Base-by-base conservation (phyloP, 2,329 filamentous ascomycete genomes). In the Aureobasidium subglaciale region DNA sequence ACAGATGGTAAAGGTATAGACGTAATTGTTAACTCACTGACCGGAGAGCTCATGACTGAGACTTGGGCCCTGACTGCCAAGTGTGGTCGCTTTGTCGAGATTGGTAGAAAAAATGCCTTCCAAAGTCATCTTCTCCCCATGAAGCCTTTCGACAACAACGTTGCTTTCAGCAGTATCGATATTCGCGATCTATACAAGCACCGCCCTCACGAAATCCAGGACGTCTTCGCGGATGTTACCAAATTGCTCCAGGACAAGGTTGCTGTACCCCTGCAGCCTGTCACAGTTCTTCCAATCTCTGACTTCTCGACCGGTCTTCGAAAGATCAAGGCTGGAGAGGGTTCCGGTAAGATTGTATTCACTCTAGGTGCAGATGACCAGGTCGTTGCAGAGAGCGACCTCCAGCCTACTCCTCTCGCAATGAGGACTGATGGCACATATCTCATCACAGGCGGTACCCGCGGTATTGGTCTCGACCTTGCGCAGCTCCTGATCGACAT, bases 1-100 rank as follows among this genome's bases (percentile, higher is more conserved):
- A 72, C 70, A 0, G 50, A 61, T 10, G 63, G 59, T 15, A 42
- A 45, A 6, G 70, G 71, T n/a, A 64, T 71, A 10, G 67, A 73
- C 57, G 65, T 72, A 5, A 59, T 70, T 5, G 58, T 72, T 52
- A 71, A 67, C 58, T 63, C 60, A 2, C 55, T 64, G 13, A 43
- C 60, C 2, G 68, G 69, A 1, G 59, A 65, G 16, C 35, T 61
- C 2, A 60, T 70, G 4, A 54, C 60, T 13, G 46, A 59, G 24
- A 60, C 61, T 2, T 69, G 64, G 65, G 49, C 62, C 5, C 60
- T 58, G 46, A 40, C 68, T 9, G 68, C 68, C 2, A 55, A 59
- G 2, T 67, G 65, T 30, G 70, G 70, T 2, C 60, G 62, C 13
- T 63, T 71, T 64, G 35, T 64, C 13, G 65, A 68, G 45, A 59